Percentiles rank a stretch among this genome's conserved stretches.
Conservation (phyloP, 495 filamentous ascomycete genomes). For the Hypoxylon lienhwacheense region DNA sequence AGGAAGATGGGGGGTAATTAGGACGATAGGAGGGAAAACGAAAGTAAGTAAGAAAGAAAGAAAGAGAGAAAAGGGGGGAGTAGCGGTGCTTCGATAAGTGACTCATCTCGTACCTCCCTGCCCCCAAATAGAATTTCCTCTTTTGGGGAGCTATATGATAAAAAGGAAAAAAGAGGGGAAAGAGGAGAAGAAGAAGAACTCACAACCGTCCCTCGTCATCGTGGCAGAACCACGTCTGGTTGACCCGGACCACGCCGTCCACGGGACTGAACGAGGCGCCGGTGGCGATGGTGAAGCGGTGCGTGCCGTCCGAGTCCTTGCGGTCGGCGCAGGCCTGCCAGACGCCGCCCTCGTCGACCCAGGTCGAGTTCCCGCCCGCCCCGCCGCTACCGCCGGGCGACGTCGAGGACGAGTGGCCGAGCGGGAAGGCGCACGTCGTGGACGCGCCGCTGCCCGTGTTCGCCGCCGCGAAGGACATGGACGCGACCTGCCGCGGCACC, state of each 20-base stretch:
- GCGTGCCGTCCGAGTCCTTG: slow-evolving; percentile 29
- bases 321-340: slow-evolving; percentile 36
- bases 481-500: slow-evolving; percentile 19
- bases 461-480: slow-evolving; percentile 26
- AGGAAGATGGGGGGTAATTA: neutral
- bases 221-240: slow-evolving; percentile 37
- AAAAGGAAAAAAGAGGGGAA: neutral
- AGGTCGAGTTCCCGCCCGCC: neutral
- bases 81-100: no score
- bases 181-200: neutral
- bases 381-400: neutral
- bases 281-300: slow-evolving; percentile 28
- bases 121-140: neutral
- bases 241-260: slow-evolving; percentile 9
- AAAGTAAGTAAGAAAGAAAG: neutral
- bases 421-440: slow-evolving; percentile 31
- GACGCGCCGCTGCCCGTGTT: slow-evolving; percentile 23
- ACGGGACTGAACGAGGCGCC: slow-evolving; percentile 19
- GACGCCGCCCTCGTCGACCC: slow-evolving; percentile 15
- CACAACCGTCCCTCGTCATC: slow-evolving; percentile 26
- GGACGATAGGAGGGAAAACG: neutral
- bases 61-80: no score
- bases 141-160: neutral
- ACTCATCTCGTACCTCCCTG: no score
- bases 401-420: slow-evolving; percentile 12